A percentile compares a stretch with the other conserved stretches of the same genome.
Evolutionary conservation across 305 asterid species (phyloP).

Genomic region (Fraxinus latifolia): DNA sequence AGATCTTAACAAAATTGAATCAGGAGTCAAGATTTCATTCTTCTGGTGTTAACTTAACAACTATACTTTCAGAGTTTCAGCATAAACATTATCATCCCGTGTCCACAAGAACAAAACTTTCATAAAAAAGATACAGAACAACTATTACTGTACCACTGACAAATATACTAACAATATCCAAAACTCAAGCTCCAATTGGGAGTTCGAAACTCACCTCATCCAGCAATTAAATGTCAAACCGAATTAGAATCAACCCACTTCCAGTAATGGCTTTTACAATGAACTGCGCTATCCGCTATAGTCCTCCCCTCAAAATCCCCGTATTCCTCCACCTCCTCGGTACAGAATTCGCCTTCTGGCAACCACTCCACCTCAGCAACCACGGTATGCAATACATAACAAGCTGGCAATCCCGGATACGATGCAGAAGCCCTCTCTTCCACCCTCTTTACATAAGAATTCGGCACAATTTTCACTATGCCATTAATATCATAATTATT

Average conservation of each 20-base stretch:
- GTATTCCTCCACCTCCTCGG: constrained; percentile 79
- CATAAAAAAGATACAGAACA: not conserved
- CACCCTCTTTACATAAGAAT: constrained; percentile 66
- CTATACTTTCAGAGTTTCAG: not conserved
- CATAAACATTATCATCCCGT: constrained; percentile 8
- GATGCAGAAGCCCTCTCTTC: constrained; percentile 74
- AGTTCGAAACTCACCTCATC: constrained; percentile 42
- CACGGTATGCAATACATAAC: constrained; percentile 78
- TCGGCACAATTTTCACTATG: constrained; percentile 50
- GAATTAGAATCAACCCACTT: constrained; percentile 71
- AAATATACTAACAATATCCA: constrained; percentile 21
- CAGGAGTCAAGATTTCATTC: constrained; percentile 6
- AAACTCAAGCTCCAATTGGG: constrained; percentile 25
- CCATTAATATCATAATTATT: not conserved
- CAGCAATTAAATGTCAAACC: constrained; percentile 28
- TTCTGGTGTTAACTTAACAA: constrained; percentile 2
- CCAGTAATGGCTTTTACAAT: constrained; percentile 87
- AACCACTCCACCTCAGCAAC: constrained; percentile 72
- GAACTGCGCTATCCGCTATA: constrained; percentile 59
- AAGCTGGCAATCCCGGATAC: constrained; percentile 91
- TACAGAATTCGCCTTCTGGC: constrained; percentile 74
- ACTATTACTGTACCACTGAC: not conserved
- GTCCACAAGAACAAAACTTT: constrained; percentile 17
- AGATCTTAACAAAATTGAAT: not conserved
- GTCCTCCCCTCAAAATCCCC: constrained; percentile 37